Evolutionary conservation across 768 basidiomycete species (phyloP), one percentile per base, ranked within the genome.

Genomic region (Mycena polygramma): DNA sequence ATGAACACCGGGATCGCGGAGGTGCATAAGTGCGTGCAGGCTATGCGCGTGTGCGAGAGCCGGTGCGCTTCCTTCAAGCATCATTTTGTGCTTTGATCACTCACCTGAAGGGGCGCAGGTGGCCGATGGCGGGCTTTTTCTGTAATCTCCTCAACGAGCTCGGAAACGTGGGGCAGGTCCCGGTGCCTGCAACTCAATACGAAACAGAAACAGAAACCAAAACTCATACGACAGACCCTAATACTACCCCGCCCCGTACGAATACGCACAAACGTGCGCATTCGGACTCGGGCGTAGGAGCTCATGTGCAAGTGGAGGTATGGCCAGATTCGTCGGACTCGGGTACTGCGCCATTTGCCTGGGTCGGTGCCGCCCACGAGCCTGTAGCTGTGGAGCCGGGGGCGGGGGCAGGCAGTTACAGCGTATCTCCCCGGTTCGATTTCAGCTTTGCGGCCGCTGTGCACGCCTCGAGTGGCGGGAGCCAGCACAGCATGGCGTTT

Each of bases 21-120:
- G 73, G 89, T 93, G 7, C 83, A 88, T 61, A 84, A 85, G 66
- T 91, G 89, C 76, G 82, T 91, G 77, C 78, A 86, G 22, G 81
- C 87, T 7, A 81, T 92, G 11, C 81, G 80, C 54, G 73, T 70
- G 20, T 79, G 79, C 26, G 86, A 87, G 73, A 53, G 63, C 57
- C 77, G 83, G 85, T 85, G 61, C 68, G 81, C 41, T 30, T 30
- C 30, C 6, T 30, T 30, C 30, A 30, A 13, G 1, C 7, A 9
- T 7, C 8, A 5, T 24, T 22, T 10, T 11, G 6, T 30, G 30
- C 30, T 30, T 30, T 3, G 30, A 30, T 30, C 30, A 30, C 30
- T 30, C 30, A 30, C 30, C 30, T 30, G 22, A 24, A 2, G n/a
- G 5, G 1, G 35, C 13, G 22, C 37, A 86, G 85, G 64, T 87